Percentiles rank a stretch among this genome's conserved stretches.
Evolutionary conservation across 257 asterid species (phyloP).

Genomic region (Solanum neorickii): DNA sequence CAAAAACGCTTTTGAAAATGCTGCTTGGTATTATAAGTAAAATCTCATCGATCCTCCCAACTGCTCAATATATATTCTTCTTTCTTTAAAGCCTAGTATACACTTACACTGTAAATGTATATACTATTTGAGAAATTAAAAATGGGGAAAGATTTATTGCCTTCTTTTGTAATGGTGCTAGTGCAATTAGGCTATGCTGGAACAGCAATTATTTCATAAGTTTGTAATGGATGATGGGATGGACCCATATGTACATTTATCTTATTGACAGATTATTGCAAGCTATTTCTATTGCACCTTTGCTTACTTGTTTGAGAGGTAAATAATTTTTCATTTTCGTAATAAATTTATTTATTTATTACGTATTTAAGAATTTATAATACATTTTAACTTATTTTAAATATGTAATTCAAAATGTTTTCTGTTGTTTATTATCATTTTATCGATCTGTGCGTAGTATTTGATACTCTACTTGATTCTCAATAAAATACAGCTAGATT

Average conservation of each 20-base stretch:
- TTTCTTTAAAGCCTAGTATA: not conserved
- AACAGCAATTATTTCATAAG: not conserved
- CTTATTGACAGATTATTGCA: not conserved
- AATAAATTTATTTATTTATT: too few species aligned
- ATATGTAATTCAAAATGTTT: too few species aligned
- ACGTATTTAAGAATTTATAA: not conserved
- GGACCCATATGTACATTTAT: not conserved
- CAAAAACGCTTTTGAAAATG: too few species aligned
- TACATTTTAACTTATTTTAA: too few species aligned
- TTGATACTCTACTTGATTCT: not conserved
- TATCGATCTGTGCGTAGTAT: not conserved
- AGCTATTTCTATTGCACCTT: not conserved
- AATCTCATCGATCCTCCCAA: not conserved
- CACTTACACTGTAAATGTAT: not conserved
- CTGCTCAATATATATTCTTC: not conserved
- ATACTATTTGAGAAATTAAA: not conserved
- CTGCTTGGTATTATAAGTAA: too few species aligned
- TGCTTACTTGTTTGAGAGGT: not conserved
- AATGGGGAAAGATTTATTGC: not conserved
- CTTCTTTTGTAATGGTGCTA: not conserved
- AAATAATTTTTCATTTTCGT: too few species aligned
- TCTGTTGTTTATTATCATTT: too few species aligned
- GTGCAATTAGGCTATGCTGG: not conserved
- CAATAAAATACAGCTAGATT: too few species aligned
- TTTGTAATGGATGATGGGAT: not conserved